Conservation (phyloP, 1,284 basidiomycete species). For the Tilletia indica region DNA sequence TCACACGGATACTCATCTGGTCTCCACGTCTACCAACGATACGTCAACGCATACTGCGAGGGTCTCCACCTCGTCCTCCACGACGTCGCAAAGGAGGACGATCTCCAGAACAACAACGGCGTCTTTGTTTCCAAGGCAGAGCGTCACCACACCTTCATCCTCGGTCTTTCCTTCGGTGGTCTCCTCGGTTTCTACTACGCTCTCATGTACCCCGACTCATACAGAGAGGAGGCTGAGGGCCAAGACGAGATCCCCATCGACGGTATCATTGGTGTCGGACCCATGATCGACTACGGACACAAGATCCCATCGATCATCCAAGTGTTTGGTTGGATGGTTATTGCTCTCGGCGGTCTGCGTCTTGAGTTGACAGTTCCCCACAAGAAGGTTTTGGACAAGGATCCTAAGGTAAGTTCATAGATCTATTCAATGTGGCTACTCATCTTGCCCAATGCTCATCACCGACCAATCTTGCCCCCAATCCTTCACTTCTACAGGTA, state of each 20-base stretch:
- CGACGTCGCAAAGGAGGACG: constrained; percentile 46
- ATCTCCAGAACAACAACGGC: constrained; percentile 22
- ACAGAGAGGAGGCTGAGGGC: constrained; percentile 35
- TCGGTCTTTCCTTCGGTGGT: constrained; percentile 51
- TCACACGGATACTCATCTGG: constrained; percentile 53
- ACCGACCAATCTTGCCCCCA: background rate
- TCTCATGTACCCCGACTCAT: constrained; percentile 42
- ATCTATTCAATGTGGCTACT: background rate
- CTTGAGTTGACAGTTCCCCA: constrained; percentile 50
- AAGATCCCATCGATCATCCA: constrained; percentile 30
- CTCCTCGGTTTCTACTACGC: constrained; percentile 47
- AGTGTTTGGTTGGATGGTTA: constrained; percentile 23
- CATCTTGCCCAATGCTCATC: background rate
- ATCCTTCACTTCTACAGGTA: constrained; percentile 19
- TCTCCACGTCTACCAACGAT: constrained; percentile 46
- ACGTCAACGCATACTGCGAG: constrained; percentile 36
- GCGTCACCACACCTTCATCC: constrained; percentile 46
- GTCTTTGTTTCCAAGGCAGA: constrained; percentile 32
- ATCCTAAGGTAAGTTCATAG: constrained; percentile 36
- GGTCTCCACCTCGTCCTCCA: constrained; percentile 45
- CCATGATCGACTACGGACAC: constrained; percentile 44
- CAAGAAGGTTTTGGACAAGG: constrained; percentile 50
- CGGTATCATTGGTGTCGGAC: constrained; percentile 47
- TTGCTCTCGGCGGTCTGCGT: constrained; percentile 21
- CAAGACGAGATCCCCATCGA: constrained; percentile 45